Evolutionary conservation across 305 asterid genomes (phyloP).

Genomic region (Solanum hybrid): DNA sequence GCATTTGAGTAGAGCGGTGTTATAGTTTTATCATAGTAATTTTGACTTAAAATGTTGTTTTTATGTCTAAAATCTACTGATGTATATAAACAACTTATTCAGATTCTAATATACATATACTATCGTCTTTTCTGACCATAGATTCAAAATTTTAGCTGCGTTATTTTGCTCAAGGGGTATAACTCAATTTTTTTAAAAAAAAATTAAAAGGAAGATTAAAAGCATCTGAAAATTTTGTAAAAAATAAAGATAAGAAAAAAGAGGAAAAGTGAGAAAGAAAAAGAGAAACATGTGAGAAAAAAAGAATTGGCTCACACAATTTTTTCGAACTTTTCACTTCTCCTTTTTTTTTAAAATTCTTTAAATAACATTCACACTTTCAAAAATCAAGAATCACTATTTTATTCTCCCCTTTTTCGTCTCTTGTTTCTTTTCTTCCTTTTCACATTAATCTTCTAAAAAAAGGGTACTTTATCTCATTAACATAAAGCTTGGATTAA

Average conservation of each 20-base stretch:
- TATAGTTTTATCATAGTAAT: not conserved
- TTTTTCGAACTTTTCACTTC: constrained; percentile 22
- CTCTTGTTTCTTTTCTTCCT: not conserved
- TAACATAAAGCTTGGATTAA: not conserved
- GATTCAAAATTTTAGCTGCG: not conserved
- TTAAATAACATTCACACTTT: not conserved
- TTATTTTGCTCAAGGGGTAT: not conserved
- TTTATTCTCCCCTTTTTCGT: not conserved
- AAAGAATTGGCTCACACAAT: constrained; percentile 5
- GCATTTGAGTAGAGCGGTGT: not conserved
- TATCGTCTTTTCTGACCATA: not conserved
- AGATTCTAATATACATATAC: not conserved
- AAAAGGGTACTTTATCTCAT: not conserved
- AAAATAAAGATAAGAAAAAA: not conserved
- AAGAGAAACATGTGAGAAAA: constrained; percentile 14
- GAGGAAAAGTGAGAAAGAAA: not conserved
- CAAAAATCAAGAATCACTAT: not conserved
- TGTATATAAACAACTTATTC: not conserved
- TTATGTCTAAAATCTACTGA: not conserved
- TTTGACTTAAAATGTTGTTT: not conserved
- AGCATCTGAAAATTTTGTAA: not conserved
- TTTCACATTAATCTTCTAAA: not conserved
- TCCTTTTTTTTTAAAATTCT: not conserved
- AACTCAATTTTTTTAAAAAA: not conserved
- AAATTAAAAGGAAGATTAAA: not conserved